Evolutionary conservation across 2,329 filamentous ascomycete genomes (phyloP).

Genomic region (Trichoderma guizhouense): DNA sequence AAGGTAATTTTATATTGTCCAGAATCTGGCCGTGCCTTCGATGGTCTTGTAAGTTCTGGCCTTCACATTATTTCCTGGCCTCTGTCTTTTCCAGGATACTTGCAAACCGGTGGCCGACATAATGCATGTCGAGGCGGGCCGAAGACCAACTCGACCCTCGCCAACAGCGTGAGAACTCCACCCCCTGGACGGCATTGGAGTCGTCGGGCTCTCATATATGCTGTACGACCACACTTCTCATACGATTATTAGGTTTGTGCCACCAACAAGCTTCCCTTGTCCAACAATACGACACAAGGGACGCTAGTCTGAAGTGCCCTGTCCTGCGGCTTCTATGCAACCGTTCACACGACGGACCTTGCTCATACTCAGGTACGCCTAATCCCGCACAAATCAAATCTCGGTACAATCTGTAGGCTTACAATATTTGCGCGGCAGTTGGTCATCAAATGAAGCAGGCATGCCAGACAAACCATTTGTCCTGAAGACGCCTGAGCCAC

Average conservation of each 20-base stretch:
- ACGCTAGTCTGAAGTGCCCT: not conserved
- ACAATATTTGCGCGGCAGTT: not conserved
- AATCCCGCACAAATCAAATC: not conserved
- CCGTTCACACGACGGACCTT: not conserved
- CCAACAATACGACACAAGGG: not conserved
- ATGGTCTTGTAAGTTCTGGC: not conserved
- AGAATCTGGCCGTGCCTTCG: not conserved
- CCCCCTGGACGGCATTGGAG: not conserved
- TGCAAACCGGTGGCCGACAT: not conserved
- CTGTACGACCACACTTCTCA: not conserved
- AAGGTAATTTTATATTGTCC: not conserved
- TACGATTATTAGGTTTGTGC: constrained; percentile 6
- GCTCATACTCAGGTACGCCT: not conserved
- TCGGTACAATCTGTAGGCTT: not conserved
- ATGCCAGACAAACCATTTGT: too few relatives aligned
- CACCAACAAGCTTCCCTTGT: not conserved
- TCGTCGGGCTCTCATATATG: not conserved
- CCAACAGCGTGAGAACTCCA: not conserved
- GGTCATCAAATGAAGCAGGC: not conserved
- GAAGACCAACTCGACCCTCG: not conserved
- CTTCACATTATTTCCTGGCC: not conserved
- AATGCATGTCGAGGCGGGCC: not conserved
- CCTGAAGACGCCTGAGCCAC: not conserved
- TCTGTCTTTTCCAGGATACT: not conserved
- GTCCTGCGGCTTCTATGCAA: not conserved